phyloP scores from a whole-genome alignment of 148 eudicot genomes.

The Euryodendron excelsum region DNA sequence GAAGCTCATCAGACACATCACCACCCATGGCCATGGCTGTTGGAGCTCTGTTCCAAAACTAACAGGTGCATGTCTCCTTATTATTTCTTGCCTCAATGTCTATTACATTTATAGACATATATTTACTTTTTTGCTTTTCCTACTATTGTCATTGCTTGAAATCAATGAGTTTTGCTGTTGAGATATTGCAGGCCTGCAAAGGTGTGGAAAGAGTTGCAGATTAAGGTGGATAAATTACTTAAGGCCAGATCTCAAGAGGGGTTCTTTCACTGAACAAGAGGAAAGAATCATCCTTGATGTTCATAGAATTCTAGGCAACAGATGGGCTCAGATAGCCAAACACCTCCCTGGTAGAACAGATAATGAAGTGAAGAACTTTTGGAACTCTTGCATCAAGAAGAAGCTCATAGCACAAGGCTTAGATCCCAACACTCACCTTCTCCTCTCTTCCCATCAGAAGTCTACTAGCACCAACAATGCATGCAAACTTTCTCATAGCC shows the following conservation, averaged over 20 bases:
- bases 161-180: neutral
- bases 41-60: constrained; percentile 57
- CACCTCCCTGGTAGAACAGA: constrained; percentile 48
- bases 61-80: constrained; percentile 28
- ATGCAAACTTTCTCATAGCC: constrained; percentile 3
- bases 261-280: constrained; percentile 43
- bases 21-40: constrained; percentile 51
- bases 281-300: constrained; percentile 43
- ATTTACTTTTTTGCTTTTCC: too few species aligned
- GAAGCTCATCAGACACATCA: constrained; percentile 44
- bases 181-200: constrained; percentile 30
- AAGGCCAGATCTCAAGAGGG: constrained; percentile 46
- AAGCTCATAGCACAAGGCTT: constrained; percentile 52
- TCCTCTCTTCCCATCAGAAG: constrained; percentile 27
- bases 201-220: constrained; percentile 49
- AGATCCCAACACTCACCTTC: constrained; percentile 54
- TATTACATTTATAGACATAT: too few species aligned
- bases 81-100: neutral
- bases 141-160: neutral
- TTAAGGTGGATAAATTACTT: constrained; percentile 43
- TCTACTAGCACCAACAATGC: neutral
- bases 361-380: constrained; percentile 46
- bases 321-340: constrained; percentile 51
- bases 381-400: constrained; percentile 49
- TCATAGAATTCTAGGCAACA: constrained; percentile 43